Conservation (phyloP, 495 filamentous ascomycete genomes). For the Penicillium egyptiacum region DNA sequence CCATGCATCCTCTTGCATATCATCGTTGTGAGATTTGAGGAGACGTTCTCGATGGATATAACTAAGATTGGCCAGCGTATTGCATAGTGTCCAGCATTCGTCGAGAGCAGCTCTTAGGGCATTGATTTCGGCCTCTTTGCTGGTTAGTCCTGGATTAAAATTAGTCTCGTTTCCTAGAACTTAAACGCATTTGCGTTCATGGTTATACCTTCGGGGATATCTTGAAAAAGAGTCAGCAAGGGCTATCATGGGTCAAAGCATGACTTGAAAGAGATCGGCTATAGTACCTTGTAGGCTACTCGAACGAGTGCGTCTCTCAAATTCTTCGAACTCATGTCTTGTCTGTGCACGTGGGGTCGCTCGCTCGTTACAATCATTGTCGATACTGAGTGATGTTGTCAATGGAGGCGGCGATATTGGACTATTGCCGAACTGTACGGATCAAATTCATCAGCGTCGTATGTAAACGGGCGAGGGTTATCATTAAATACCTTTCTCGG, state of each 20-base stretch:
- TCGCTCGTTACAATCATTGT: constrained; percentile 62
- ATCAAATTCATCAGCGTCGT: constrained; percentile 10
- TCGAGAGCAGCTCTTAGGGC: constrained; percentile 74
- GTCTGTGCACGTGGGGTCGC: constrained; percentile 83
- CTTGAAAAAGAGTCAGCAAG: constrained; percentile 27
- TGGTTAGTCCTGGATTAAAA: constrained; percentile 29
- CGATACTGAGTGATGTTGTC: constrained; percentile 65
- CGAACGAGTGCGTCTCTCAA: constrained; percentile 45
- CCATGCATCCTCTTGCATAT: constrained; percentile 82
- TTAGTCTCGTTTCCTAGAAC: constrained; percentile 19
- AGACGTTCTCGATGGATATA: constrained; percentile 79
- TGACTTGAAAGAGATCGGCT: not conserved
- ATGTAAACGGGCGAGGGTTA: not conserved
- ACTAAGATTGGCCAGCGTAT: constrained; percentile 82
- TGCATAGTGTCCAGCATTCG: constrained; percentile 94
- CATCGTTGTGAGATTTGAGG: constrained; percentile 64
- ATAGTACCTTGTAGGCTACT: constrained; percentile 73
- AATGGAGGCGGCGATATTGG: constrained; percentile 64
- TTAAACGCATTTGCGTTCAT: not conserved
- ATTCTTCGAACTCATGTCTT: constrained; percentile 65
- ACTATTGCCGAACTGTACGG: constrained; percentile 32
- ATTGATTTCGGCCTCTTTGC: constrained; percentile 63
- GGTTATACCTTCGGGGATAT: constrained; percentile 46
- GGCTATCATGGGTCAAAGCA: constrained; percentile 6
- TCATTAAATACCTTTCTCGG: constrained; percentile 20